These are phyloP conservation scores for Cucurbita moschata DNA, from an alignment of 306 rosid genomes.

Conservation along the genomic window DNA sequence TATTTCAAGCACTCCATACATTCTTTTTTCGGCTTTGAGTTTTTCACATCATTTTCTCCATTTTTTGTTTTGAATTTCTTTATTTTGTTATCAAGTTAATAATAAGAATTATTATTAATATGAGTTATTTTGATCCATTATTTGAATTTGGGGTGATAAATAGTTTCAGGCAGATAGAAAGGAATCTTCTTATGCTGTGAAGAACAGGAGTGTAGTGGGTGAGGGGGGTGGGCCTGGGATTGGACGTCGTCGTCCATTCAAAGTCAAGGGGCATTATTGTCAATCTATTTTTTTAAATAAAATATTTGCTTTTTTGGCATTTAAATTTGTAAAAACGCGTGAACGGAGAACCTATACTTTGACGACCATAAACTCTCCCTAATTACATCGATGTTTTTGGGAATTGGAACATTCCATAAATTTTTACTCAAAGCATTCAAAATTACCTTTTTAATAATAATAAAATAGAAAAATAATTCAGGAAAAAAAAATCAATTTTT, in stretches of 20 bases:
- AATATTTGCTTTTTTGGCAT: background rate
- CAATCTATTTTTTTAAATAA: background rate
- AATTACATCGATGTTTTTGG: background rate
- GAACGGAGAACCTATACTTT: background rate
- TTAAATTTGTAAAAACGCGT: constrained; percentile 4
- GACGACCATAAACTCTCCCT: background rate
- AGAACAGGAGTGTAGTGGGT: background rate
- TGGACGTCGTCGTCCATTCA: background rate
- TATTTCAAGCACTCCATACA: background rate
- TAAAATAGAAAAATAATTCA: too few relatives aligned
- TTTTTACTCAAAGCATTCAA: background rate
- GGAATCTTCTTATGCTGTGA: background rate
- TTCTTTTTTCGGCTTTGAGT: too few relatives aligned
- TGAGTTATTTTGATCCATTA: too few relatives aligned
- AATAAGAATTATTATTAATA: too few relatives aligned
- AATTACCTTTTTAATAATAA: too few relatives aligned
- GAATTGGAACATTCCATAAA: background rate
- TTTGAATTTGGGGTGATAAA: too few relatives aligned
- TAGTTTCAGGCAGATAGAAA: background rate
- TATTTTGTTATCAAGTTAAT: too few relatives aligned
- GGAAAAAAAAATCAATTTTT: too few relatives aligned
- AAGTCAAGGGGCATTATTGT: background rate
- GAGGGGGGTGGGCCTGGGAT: background rate
- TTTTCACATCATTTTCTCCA: too few relatives aligned
- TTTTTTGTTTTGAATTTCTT: too few relatives aligned